phyloP scores from a whole-genome alignment of 2,329 filamentous ascomycete genomes.

The Aureobasidium zeae region DNA sequence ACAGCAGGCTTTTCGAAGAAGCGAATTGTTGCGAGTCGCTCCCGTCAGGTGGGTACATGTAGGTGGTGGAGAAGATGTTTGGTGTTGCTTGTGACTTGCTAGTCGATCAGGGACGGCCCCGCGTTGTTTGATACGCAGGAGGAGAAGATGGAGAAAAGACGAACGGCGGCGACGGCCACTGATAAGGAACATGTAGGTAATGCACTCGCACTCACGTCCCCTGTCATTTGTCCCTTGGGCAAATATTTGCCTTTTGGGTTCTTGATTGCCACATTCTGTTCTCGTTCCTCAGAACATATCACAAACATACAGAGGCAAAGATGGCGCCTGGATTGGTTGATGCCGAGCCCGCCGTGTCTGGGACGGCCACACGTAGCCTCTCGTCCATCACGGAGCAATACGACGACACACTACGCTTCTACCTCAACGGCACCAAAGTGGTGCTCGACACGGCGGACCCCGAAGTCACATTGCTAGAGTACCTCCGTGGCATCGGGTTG shows the following conservation, averaged over 20 bases:
- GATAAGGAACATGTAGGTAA: constrained; percentile 9
- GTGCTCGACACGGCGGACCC: constrained; percentile 80
- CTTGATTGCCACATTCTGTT: neutral
- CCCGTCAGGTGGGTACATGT: no score
- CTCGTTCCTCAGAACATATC: neutral
- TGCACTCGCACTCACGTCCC: neutral
- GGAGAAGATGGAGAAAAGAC: constrained; percentile 3
- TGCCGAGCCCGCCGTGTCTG: constrained; percentile 36
- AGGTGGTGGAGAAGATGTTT: no score
- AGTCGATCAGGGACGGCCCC: constrained; percentile 6
- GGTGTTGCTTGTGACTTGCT: no score
- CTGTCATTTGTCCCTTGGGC: neutral
- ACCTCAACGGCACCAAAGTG: constrained; percentile 87
- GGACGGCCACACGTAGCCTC: constrained; percentile 40
- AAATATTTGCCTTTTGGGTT: neutral
- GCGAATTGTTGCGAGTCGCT: no score
- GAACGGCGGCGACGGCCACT: constrained; percentile 13
- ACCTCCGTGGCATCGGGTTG: constrained; percentile 81
- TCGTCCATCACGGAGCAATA: constrained; percentile 62
- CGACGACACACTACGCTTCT: constrained; percentile 84
- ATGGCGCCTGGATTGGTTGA: constrained; percentile 53
- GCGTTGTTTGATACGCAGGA: constrained; percentile 10
- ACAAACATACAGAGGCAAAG: neutral
- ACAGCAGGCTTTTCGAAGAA: no score
- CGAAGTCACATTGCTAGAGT: constrained; percentile 85